Conservation (phyloP, 345 rosid genomes). For the Boechera divaricarpa region DNA sequence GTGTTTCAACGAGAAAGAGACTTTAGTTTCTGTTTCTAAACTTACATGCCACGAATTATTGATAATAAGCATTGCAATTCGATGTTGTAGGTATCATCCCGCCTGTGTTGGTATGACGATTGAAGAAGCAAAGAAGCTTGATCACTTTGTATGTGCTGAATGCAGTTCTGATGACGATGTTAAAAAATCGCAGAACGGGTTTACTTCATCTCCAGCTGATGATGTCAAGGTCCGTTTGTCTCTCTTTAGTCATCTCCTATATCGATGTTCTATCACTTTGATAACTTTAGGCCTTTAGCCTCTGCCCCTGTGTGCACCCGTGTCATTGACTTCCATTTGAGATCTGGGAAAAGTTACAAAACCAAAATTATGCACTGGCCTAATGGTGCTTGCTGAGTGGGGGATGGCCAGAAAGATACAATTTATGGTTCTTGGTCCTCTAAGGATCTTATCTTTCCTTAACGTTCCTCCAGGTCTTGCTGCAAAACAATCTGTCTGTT, state of each 20-base stretch:
- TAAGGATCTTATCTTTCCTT: conserved; percentile 25
- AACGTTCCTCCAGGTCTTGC: conserved; percentile 1
- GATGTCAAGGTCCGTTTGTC: conserved; percentile 62
- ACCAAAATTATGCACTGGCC: conserved; percentile 1
- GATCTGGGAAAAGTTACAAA: conserved; percentile 19
- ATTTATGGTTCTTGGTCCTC: conserved; percentile 13
- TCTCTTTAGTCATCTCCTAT: background rate
- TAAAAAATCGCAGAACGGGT: conserved; percentile 61
- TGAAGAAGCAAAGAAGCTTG: conserved; percentile 82
- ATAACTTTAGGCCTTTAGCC: conserved; percentile 10
- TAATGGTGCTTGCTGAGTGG: conserved; percentile 13
- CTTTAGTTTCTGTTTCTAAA: background rate
- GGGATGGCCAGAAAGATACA: conserved; percentile 7
- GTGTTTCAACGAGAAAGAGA: background rate
- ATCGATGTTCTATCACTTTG: conserved; percentile 8
- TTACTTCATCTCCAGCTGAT: conserved; percentile 55
- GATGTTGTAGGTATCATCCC: conserved; percentile 79
- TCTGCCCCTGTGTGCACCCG: conserved; percentile 14
- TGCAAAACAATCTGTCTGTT: conserved; percentile 12
- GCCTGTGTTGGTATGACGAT: conserved; percentile 84
- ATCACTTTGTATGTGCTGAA: conserved; percentile 75
- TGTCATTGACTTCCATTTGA: conserved; percentile 28
- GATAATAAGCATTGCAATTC: conserved; percentile 29
- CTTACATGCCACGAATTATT: conserved; percentile 3
- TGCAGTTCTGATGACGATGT: conserved; percentile 69